Conservation (phyloP, 352 stramenopile species). For the Blastocystis hominis region DNA sequence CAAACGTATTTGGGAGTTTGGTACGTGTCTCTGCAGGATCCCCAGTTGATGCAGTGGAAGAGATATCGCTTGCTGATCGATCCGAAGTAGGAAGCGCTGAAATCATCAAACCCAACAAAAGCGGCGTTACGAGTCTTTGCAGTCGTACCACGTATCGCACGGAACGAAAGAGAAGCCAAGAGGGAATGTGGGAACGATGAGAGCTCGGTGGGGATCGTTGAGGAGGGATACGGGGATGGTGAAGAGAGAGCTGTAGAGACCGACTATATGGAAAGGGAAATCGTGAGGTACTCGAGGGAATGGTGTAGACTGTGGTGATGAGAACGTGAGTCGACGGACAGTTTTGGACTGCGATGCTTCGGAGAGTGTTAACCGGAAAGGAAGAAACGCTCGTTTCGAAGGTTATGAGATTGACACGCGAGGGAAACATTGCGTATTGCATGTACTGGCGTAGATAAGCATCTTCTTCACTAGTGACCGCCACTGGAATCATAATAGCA, state of each 20-base stretch:
- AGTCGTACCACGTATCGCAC: neutral
- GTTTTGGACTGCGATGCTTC: neutral
- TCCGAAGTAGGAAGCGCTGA: neutral
- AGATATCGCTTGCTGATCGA: neutral
- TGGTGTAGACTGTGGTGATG: neutral
- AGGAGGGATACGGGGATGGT: neutral
- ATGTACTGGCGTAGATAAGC: neutral
- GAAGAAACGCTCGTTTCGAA: neutral
- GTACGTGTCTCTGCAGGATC: neutral
- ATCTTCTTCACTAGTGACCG: neutral
- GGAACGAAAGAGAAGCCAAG: neutral
- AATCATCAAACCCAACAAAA: neutral
- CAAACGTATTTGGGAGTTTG: neutral
- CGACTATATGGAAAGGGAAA: neutral
- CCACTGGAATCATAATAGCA: neutral
- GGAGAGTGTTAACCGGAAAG: neutral
- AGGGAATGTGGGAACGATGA: conserved; percentile 15
- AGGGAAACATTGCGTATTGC: neutral
- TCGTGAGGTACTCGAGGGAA: conserved; percentile 25
- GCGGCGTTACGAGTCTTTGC: neutral
- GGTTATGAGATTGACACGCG: neutral
- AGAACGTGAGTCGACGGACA: neutral
- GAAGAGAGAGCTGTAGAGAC: neutral
- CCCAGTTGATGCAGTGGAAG: neutral
- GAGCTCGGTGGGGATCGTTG: neutral